Evolutionary conservation across 129 eudicot species (phyloP).

Genomic region (Calendula officinalis): DNA sequence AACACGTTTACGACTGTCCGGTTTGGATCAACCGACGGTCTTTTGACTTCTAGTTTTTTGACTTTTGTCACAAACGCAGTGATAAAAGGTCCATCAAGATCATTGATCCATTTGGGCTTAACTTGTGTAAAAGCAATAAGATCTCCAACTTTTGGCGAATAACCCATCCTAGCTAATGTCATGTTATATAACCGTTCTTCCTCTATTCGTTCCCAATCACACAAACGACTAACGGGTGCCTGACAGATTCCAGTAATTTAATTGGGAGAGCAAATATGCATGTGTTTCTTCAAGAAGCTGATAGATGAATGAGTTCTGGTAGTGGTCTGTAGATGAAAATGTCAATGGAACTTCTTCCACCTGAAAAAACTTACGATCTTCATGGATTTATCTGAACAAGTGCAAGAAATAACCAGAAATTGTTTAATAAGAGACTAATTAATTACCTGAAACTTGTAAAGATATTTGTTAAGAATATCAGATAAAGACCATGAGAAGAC

Average conservation of each 20-base stretch:
- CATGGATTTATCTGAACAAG: no score
- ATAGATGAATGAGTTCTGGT: conserved; percentile 34
- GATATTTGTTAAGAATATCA: conserved; percentile 34
- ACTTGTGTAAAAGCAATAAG: conserved; percentile 53
- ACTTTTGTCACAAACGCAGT: conserved; percentile 36
- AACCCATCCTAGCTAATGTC: background rate
- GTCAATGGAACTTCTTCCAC: conserved; percentile 35
- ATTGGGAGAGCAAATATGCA: conserved; percentile 34
- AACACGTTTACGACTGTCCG: background rate
- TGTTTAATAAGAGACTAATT: background rate
- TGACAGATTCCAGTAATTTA: conserved; percentile 14
- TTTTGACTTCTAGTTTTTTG: no score
- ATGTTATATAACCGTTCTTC: background rate
- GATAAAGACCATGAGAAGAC: conserved; percentile 46
- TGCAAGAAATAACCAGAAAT: no score
- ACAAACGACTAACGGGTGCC: conserved; percentile 15
- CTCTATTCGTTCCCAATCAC: background rate
- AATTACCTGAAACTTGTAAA: conserved; percentile 42
- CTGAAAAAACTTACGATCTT: no score
- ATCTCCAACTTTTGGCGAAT: conserved; percentile 55
- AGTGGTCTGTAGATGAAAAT: conserved; percentile 34
- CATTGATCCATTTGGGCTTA: conserved; percentile 47
- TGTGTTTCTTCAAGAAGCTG: conserved; percentile 51
- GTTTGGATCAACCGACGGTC: background rate
- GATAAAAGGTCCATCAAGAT: conserved; percentile 34